Base-by-base conservation (phyloP, 169 alveolate species). In the Plasmodium fragile region DNA sequence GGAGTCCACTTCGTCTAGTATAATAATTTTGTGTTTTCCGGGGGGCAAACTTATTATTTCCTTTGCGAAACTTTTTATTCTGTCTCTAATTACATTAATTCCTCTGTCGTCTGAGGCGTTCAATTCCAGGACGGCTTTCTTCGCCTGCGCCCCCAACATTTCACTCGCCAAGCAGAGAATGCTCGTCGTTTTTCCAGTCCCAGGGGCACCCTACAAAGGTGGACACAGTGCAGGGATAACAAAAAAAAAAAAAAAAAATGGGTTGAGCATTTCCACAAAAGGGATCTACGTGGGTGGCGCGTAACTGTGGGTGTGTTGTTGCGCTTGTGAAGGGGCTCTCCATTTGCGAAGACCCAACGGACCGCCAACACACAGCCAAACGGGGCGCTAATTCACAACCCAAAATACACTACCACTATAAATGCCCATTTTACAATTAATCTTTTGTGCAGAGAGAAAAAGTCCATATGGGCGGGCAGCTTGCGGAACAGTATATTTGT, bases 41-140 rank as follows among this genome's bases (percentile, higher is more conserved):
- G 97, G 96, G 0, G 99, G 99, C 25, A 99, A 96, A 78, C 96
- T 97, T 52, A 98, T 98, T 80, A 98, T 96, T 96, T 99, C 98
- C 95, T 98, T 97, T 30, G 99, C 99, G 98, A 99, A 82, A 77
- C 97, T 96, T 95, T 99, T 99, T 73, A 99, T 99, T 95, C 97
- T 98, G 82, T 99, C 99, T 70, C 99, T 96, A 43, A 99, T 99
- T 2, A 99, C 99, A 65, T 99, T 99, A 32, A 99, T 99, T 7
- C 99, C 99, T 91, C 99, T 94, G 89, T 99, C 99, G 93, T 99
- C 99, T 4, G 99, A 98, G 22, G 99, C 99, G 89, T 99, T 99
- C 73, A 99, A 97, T 96, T 99, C 99, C 70, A 99, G 94, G 49
- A 98, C 99, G 28, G 99, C 99, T 84, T 97, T 96, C 92, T 96